Evolutionary conservation across 202 grass and related monocot species (phyloP), one percentile per base, ranked within the genome.

Genomic region (Hordeum pubiflorum): DNA sequence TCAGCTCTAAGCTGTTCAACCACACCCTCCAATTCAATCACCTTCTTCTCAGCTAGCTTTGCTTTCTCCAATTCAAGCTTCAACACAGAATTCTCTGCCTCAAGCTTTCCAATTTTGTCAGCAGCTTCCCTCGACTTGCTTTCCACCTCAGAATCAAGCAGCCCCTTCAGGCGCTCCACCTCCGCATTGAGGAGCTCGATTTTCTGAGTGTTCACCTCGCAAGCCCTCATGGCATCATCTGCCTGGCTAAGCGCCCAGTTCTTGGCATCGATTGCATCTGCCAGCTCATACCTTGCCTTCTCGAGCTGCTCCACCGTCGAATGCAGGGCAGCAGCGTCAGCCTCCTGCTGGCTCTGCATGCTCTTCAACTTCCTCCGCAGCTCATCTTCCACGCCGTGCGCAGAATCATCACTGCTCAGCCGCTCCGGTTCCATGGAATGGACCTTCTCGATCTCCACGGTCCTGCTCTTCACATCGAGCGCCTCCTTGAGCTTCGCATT

Each of bases 191-290:
- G 86, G 75, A 89, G 69, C 59, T 79, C 71, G 6, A 87, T 79
- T 43, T 94, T 88, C 65, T 80, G 56, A 34, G 90, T 78, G 41
- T 92, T 97, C 34, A 37, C 82, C 79, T 91, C 87, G 8, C 86
- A 82, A 27, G 74, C 83, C 61, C 81, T 87, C 56, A 57, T 86
- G 7, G 88, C 88, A 66, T 87, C 89, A 63, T 91, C 92, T 13
- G 81, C 82, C 81, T 89, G 88, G 37, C 22, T 89, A 62, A 91
- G 80, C 9, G 86, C 90, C 60, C 78, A 67, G 11, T 86, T 89
- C 91, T 93, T 97, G 41, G 90, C 92, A 78, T 94, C 90, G 0
- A 86, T 85, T 27, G 92, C 90, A 38, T 92, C 86, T 5, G 85
- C 60, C 54, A 94, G 82, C 40, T 94, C 92, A 48, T 80, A 76